phyloP scores from a whole-genome alignment of 352 stramenopile species.

The Phytophthora litchii region DNA sequence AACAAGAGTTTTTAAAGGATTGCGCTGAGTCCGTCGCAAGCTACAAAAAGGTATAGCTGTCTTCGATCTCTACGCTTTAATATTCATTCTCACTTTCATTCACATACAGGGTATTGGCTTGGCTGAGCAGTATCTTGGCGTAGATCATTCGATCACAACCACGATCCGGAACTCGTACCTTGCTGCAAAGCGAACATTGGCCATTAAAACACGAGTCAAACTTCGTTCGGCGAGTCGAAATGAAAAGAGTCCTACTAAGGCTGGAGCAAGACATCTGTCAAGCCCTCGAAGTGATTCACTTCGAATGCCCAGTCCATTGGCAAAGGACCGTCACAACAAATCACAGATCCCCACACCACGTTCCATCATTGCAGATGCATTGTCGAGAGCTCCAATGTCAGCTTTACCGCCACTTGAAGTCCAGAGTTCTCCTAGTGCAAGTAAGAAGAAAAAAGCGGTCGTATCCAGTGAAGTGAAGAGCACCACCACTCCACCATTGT shows the following conservation, averaged over 20 bases:
- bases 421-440: conserved; percentile 11
- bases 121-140: conserved; percentile 88
- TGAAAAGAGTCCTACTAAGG: conserved; percentile 36
- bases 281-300: conserved; percentile 45
- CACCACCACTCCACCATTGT: conserved; percentile 21
- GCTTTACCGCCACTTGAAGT: conserved; percentile 50
- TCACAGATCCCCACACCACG: conserved; percentile 45
- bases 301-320: conserved; percentile 53
- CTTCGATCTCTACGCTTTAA: background rate
- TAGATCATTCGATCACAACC: conserved; percentile 86
- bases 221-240: conserved; percentile 32
- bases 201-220: conserved; percentile 16
- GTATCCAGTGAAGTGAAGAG: conserved; percentile 2
- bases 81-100: background rate
- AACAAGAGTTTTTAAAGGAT: conserved; percentile 94
- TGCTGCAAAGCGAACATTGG: conserved; percentile 74
- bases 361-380: conserved; percentile 59
- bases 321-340: conserved; percentile 44
- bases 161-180: conserved; percentile 92
- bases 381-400: conserved; percentile 43
- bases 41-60: conserved; percentile 79
- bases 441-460: conserved; percentile 21
- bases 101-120: conserved; percentile 78
- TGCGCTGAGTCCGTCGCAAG: conserved; percentile 83
- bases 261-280: conserved; percentile 29